A percentile compares a stretch with the other conserved stretches of the same genome.
These are phyloP conservation scores for Cladophialophora psammophila DNA, from an alignment of 2,329 filamentous ascomycete genomes.

Conservation along the genomic window DNA sequence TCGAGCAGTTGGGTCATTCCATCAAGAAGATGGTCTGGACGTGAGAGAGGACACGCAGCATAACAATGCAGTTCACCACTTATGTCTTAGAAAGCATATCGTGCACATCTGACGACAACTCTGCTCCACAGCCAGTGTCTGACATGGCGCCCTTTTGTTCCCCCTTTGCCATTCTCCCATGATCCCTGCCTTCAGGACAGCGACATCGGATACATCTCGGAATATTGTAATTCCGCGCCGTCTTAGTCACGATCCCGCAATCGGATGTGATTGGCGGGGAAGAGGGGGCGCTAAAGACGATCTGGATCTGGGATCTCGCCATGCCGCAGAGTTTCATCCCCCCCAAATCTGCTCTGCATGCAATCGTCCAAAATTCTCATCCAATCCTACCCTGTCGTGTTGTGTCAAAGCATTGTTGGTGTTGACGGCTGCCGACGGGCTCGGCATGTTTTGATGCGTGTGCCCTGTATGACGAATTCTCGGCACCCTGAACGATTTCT, in stretches of 20 bases:
- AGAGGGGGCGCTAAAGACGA: constrained; percentile 11
- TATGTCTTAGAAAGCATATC: background rate
- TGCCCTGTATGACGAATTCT: constrained; percentile 2
- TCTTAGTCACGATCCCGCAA: constrained; percentile 1
- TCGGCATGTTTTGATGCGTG: constrained; percentile 4
- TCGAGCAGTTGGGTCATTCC: constrained; percentile 87
- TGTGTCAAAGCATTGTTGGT: background rate
- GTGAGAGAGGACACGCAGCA: constrained; percentile 42
- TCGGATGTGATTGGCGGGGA: constrained; percentile 7
- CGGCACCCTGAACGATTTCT: background rate
- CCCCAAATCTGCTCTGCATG: constrained; percentile 13
- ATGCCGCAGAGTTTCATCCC: constrained; percentile 19
- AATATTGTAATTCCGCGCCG: background rate
- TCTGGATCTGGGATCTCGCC: constrained; percentile 15
- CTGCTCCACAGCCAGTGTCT: background rate
- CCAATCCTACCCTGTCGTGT: background rate
- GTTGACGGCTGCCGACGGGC: background rate
- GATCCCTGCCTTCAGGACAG: background rate
- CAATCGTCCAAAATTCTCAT: constrained; percentile 16
- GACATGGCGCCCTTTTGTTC: background rate
- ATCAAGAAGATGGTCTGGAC: constrained; percentile 94
- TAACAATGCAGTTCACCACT: background rate
- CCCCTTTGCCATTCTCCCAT: background rate
- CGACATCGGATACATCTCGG: background rate
- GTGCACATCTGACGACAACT: background rate